These are phyloP conservation scores for Rhizopus sp. DNA, from an alignment of 371 early-diverging fungal species.

Conservation along the genomic window DNA sequence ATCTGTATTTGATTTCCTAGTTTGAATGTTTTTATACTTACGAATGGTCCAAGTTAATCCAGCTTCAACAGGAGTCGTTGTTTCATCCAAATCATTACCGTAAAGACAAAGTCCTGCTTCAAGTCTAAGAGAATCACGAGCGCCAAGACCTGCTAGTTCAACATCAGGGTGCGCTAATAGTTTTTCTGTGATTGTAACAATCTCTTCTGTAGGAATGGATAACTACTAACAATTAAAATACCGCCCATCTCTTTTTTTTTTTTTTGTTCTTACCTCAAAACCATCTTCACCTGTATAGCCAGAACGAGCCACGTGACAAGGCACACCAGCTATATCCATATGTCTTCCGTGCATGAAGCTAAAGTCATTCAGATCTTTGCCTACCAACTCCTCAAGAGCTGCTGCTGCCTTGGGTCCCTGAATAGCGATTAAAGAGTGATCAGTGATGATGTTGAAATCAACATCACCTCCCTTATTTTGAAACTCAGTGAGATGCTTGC, in stretches of 20 bases:
- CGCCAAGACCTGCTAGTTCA: constrained; percentile 93
- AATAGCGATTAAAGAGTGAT: constrained; percentile 86
- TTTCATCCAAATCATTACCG: constrained; percentile 94
- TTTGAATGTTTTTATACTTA: constrained; percentile 25
- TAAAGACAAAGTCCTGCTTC: constrained; percentile 98
- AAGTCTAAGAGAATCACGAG: constrained; percentile 92
- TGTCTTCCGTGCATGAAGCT: constrained; percentile 87
- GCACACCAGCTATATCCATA: constrained; percentile 77
- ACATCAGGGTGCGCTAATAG: constrained; percentile 79
- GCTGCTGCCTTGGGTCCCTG: constrained; percentile 85
- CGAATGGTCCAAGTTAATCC: constrained; percentile 95
- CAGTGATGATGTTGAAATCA: constrained; percentile 80
- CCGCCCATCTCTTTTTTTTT: not conserved
- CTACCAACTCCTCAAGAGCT: constrained; percentile 58
- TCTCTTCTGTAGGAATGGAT: constrained; percentile 76
- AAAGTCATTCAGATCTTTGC: constrained; percentile 64
- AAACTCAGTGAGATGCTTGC: constrained; percentile 73
- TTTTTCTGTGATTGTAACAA: constrained; percentile 66
- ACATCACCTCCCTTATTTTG: constrained; percentile 89
- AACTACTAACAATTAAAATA: constrained; percentile 51
- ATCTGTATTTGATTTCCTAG: constrained; percentile 1
- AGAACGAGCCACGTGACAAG: constrained; percentile 90
- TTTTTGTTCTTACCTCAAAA: constrained; percentile 76
- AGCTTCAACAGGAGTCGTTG: constrained; percentile 92
- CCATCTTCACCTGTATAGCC: constrained; percentile 99